These are phyloP conservation scores for Euphrasia arctica DNA, from an alignment of 305 asterid genomes.

Conservation along the genomic window DNA sequence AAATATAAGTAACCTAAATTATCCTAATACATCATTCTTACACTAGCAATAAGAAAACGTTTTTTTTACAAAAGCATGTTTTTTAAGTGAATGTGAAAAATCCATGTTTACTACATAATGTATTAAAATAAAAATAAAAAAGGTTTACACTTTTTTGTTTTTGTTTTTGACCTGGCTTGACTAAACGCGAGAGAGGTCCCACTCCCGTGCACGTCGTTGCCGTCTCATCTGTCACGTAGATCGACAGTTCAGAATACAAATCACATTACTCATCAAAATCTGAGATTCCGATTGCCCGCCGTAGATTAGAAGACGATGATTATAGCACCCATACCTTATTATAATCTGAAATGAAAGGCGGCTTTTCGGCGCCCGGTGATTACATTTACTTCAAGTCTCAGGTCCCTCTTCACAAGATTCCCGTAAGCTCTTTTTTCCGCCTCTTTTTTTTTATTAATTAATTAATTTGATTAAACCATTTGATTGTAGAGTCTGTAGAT, in stretches of 20 bases:
- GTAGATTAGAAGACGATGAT: background rate
- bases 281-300: slow-evolving; percentile 9
- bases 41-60: too few species aligned
- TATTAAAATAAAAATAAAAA: too few species aligned
- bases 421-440: slow-evolving; percentile 43
- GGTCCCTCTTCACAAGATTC: slow-evolving; percentile 98
- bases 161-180: slow-evolving; percentile 17
- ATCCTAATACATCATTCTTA: too few species aligned
- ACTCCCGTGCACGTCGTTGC: slow-evolving; percentile 21
- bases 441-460: background rate
- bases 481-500: slow-evolving; percentile 23
- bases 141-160: background rate
- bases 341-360: slow-evolving; percentile 75
- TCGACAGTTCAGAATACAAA: slow-evolving; percentile 12
- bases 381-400: slow-evolving; percentile 96
- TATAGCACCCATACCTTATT: slow-evolving; percentile 19
- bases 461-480: slow-evolving; percentile 4
- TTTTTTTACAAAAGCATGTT: too few species aligned
- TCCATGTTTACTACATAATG: too few species aligned
- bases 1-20: too few species aligned
- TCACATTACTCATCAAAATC: background rate
- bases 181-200: slow-evolving; percentile 24
- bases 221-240: slow-evolving; percentile 5
- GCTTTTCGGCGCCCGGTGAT: slow-evolving; percentile 93
- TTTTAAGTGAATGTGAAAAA: too few species aligned